A percentile compares a stretch with the other conserved stretches of the same genome.
phyloP scores from a whole-genome alignment of 768 basidiomycete genomes.

The Daedaleopsis nitida region DNA sequence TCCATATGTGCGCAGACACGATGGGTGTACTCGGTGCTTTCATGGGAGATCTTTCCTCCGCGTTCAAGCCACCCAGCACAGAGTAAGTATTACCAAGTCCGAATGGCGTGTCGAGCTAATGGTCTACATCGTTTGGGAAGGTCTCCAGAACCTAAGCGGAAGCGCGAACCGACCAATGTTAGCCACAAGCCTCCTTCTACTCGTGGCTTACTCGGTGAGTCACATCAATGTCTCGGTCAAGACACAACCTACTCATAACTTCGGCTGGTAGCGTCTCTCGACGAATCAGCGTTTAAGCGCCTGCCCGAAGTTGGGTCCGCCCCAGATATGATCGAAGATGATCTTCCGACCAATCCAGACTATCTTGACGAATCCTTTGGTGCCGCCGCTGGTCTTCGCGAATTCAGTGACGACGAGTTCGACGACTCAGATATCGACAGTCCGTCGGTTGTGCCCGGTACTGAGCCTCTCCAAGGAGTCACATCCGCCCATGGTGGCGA shows the following conservation, averaged over 20 bases:
- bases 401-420: slow-evolving; percentile 70
- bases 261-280: slow-evolving; percentile 60
- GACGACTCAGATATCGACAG: slow-evolving; percentile 57
- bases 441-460: slow-evolving; percentile 3
- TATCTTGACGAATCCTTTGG: slow-evolving; percentile 87
- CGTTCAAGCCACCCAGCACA: slow-evolving; percentile 38
- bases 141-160: slow-evolving; percentile 14
- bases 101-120: not conserved
- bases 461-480: slow-evolving; percentile 38
- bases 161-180: slow-evolving; percentile 20
- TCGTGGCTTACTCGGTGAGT: slow-evolving; percentile 31
- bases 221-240: not conserved
- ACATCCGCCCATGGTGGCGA: slow-evolving; percentile 77
- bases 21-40: slow-evolving; percentile 59
- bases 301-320: slow-evolving; percentile 76
- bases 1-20: slow-evolving; percentile 83
- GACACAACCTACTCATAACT: not conserved
- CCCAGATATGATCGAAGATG: slow-evolving; percentile 89
- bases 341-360: slow-evolving; percentile 85
- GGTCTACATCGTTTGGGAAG: not conserved
- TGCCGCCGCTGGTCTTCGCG: slow-evolving; percentile 72
- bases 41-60: slow-evolving; percentile 49
- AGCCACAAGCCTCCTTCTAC: slow-evolving; percentile 8
- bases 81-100: slow-evolving; percentile 13
- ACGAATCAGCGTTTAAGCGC: slow-evolving; percentile 77